Evolutionary conservation across 352 stramenopile species (phyloP), one percentile per base, ranked within the genome.

Genomic region (Phytophthora sojae): DNA sequence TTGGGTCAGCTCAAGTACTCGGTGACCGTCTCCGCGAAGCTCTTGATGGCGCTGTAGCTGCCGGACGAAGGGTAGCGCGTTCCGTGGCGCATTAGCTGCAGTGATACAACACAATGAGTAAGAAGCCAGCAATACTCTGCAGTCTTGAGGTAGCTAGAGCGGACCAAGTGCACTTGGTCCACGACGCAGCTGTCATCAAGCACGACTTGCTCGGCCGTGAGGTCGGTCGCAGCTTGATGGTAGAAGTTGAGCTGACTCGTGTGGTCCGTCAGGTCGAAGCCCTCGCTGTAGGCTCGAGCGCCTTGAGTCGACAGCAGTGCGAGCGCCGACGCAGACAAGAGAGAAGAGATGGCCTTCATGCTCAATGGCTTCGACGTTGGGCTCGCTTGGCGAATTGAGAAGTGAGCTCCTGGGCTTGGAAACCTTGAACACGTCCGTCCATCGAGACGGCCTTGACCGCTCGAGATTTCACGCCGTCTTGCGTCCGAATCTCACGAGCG

Each of bases 181-280:
- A 87, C 81, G 42, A 73, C 50, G 52, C 81, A 89, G 25, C 60
- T 67, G 21, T 75, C 77, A 15, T 79, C 67, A 30, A 89, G 77
- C 35, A 67, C 64, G 4, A 80, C 79, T 55, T 89, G 74, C 50
- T 72, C 76, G 0, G 61, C 61, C 30, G 71, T 69, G 56, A 84
- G 75, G 55, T 75, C 54, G 12, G 79, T 75, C 49, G 76, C 80
- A 30, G 81, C 79, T 60, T 74, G 67, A 66, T 86, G 81, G 68
- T 89, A 89, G 67, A 77, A 86, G 64, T 82, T 86, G 62, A 89
- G 79, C 57, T 85, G 79, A 44, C 77, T 89, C 50, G 81, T 87
- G 70, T 87, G 79, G 71, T 87, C 81, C 47, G 83, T 76, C 35
- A 89, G 61, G 73, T 89, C 79, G 44, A 89, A 89, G 32, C 62